phyloP scores from a whole-genome alignment of 345 rosid genomes.

The Dovyalis caffra region DNA sequence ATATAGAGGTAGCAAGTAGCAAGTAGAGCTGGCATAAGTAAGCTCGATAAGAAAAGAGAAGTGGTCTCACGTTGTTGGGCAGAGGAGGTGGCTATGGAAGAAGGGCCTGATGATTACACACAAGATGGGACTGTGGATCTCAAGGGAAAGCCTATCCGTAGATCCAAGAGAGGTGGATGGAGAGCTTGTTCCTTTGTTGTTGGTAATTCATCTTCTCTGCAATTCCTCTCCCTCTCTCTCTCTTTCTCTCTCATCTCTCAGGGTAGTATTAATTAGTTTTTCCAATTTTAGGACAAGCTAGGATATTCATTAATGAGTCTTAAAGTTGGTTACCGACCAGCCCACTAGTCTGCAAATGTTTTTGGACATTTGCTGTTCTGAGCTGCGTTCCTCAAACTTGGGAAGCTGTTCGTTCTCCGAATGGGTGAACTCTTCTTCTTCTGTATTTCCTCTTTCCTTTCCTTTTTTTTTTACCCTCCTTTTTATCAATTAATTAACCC shows the following conservation, averaged over 20 bases:
- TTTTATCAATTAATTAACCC: no score
- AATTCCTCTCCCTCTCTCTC: background rate
- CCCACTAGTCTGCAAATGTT: background rate
- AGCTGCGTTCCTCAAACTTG: background rate
- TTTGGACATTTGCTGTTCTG: background rate
- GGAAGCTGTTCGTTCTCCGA: background rate
- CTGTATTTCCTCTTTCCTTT: background rate
- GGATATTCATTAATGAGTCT: background rate
- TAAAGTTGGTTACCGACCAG: background rate
- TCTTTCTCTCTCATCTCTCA: background rate
- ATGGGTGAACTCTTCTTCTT: background rate
- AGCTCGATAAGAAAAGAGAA: background rate
- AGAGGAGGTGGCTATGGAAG: slow-evolving; percentile 13
- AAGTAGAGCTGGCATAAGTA: background rate
- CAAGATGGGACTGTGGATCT: slow-evolving; percentile 94
- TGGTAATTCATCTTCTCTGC: slow-evolving; percentile 38
- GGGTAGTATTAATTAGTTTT: no score
- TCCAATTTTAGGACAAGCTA: background rate
- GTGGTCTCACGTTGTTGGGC: background rate
- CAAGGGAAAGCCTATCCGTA: slow-evolving; percentile 69
- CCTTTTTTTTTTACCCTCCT: background rate
- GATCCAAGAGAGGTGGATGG: slow-evolving; percentile 88
- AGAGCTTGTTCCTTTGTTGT: slow-evolving; percentile 78
- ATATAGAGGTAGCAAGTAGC: background rate
- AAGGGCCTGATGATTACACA: slow-evolving; percentile 57